Percentiles rank a stretch among this genome's conserved stretches.
Conservation (phyloP, 2,329 filamentous ascomycete species). For the Monosporascus cannonballus region DNA sequence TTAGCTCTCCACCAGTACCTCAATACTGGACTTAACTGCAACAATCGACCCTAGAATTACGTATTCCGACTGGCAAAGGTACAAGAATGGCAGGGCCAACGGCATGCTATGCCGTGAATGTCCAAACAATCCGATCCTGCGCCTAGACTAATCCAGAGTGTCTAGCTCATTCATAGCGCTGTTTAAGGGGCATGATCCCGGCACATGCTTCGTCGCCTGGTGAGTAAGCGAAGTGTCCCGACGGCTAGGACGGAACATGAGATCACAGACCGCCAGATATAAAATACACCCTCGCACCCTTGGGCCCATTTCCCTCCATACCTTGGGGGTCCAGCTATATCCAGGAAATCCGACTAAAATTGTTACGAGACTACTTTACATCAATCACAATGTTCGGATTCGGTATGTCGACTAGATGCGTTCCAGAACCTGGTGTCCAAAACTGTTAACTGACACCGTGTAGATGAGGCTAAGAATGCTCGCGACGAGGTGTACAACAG, state of each 20-base stretch:
- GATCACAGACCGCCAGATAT: no score
- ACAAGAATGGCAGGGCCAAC: no score
- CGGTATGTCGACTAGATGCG: conserved; percentile 13
- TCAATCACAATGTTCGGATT: conserved; percentile 26
- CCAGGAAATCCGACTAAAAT: neutral
- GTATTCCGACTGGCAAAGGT: neutral
- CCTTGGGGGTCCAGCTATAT: neutral
- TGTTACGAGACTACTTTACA: neutral
- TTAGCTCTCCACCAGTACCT: neutral
- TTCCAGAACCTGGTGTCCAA: neutral
- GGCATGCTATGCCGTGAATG: no score
- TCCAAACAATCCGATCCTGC: no score
- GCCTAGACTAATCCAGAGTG: no score
- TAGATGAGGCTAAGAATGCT: conserved; percentile 36
- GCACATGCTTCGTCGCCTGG: no score
- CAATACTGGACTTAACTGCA: neutral
- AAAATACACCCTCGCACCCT: no score
- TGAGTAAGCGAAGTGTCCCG: no score
- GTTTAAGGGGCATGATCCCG: no score
- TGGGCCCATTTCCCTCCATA: no score
- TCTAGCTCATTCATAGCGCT: no score
- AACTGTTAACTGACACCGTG: neutral
- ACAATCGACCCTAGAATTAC: neutral
- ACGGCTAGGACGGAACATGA: no score
- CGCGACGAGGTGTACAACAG: conserved; percentile 38